Conservation (phyloP, 495 filamentous ascomycete genomes). For the Rusavskia elegans region DNA sequence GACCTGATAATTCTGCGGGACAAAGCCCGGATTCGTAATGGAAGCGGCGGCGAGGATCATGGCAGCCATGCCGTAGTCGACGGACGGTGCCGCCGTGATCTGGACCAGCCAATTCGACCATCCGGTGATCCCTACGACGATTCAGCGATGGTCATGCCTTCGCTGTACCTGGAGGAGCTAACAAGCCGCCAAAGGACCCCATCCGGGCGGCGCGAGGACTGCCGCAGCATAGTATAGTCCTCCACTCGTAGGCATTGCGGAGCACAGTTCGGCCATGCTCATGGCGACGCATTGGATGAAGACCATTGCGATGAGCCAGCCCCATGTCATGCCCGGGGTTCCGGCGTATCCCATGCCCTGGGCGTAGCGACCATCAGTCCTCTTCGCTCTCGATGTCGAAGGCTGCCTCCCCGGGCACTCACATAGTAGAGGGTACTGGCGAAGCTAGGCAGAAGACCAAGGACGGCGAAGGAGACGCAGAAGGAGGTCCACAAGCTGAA, state of each 20-base stretch:
- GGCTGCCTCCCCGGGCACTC: slow-evolving; percentile 4
- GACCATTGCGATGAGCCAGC: slow-evolving; percentile 60
- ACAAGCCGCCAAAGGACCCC: slow-evolving; percentile 56
- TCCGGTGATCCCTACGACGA: slow-evolving; percentile 36
- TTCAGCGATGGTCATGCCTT: slow-evolving; percentile 5
- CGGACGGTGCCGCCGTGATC: slow-evolving; percentile 53
- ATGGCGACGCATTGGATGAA: slow-evolving; percentile 61
- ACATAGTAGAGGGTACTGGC: slow-evolving; percentile 62
- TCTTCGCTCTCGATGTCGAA: background rate
- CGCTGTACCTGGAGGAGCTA: slow-evolving; percentile 11
- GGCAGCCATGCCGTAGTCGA: slow-evolving; percentile 42
- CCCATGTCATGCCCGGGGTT: slow-evolving; percentile 71
- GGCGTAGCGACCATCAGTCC: background rate
- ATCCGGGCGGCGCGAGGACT: slow-evolving; percentile 56
- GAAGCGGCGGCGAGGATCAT: slow-evolving; percentile 64
- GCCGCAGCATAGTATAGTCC: slow-evolving; percentile 68
- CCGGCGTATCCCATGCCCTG: slow-evolving; percentile 64
- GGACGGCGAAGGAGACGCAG: slow-evolving; percentile 61
- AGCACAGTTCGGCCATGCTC: slow-evolving; percentile 52
- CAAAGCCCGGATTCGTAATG: slow-evolving; percentile 48
- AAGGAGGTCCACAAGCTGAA: slow-evolving; percentile 76
- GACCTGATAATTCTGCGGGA: slow-evolving; percentile 49
- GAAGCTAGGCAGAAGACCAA: slow-evolving; percentile 60
- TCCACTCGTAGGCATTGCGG: slow-evolving; percentile 54
- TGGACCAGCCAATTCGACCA: slow-evolving; percentile 68